phyloP scores from a whole-genome alignment of 2,329 filamentous ascomycete genomes.

The Fusarium sp. region DNA sequence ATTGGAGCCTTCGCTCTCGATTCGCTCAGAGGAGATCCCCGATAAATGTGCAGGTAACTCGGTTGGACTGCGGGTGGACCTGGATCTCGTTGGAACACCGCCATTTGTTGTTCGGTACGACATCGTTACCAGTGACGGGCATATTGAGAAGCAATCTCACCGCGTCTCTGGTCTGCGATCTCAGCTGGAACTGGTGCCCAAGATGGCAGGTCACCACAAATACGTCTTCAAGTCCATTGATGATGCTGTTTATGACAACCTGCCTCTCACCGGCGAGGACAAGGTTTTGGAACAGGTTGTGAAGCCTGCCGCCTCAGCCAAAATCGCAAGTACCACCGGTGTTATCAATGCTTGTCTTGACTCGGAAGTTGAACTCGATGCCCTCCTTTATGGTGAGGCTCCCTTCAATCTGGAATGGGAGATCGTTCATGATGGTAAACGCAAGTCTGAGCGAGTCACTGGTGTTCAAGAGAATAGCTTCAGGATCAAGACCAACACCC shows the following conservation, averaged over 20 bases:
- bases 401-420: slow-evolving; percentile 95
- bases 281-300: slow-evolving; percentile 85
- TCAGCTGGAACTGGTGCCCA: slow-evolving; percentile 85
- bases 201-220: slow-evolving; percentile 82
- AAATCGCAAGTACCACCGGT: slow-evolving; percentile 65
- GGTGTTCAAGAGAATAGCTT: slow-evolving; percentile 70
- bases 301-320: slow-evolving; percentile 88
- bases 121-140: slow-evolving; percentile 67
- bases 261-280: slow-evolving; percentile 68
- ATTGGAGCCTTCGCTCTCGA: slow-evolving; percentile 79
- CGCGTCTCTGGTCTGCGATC: slow-evolving; percentile 76
- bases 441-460: slow-evolving; percentile 72
- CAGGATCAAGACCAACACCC: slow-evolving; percentile 77
- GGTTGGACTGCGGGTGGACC: slow-evolving; percentile 85
- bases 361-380: slow-evolving; percentile 77
- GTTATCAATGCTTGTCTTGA: slow-evolving; percentile 81
- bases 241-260: slow-evolving; percentile 80
- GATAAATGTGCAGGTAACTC: slow-evolving; percentile 96
- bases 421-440: slow-evolving; percentile 86
- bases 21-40: slow-evolving; percentile 82
- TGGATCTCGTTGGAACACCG: slow-evolving; percentile 91
- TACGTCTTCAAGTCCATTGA: slow-evolving; percentile 85
- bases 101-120: slow-evolving; percentile 88
- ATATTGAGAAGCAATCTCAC: slow-evolving; percentile 63
- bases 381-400: slow-evolving; percentile 80